Base-by-base conservation (phyloP, 495 filamentous ascomycete genomes). In the Halenospora varia region DNA sequence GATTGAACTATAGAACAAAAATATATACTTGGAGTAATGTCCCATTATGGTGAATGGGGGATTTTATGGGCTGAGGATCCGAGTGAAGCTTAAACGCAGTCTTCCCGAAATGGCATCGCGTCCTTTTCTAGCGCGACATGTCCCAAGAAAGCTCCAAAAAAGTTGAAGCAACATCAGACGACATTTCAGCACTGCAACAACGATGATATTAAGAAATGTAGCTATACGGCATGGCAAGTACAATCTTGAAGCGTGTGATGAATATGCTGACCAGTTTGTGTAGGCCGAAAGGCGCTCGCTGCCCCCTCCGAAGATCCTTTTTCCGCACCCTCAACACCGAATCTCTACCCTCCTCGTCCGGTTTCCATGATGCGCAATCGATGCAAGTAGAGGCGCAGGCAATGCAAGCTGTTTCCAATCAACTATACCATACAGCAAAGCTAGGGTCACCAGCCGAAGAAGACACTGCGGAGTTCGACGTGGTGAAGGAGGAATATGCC, bases 151-250 rank as follows among this genome's bases (percentile, higher is more conserved):
- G 48, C 39, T 25, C 56, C 60, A 48, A 64, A 64, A 64, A 60
- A 57, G 55, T 57, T 57, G 25, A 2, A 8, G 23, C 22, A 22
- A 49, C 11, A 41, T 40, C 53, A 57, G 42, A 55, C 51, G 45
- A 48, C 54, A 50, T 18, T 13, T 26, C 13, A 45, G 50, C 6
- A 18, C 26, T 18, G 24, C 19, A 19, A 25, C 53, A 49, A 62
- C 58, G 13, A 82, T 82, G 79, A 80, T 82, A 60, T 63, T 82
- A 67, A 73, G 79, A 71, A 78, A 77, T 53, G 57, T 75, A 24
- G 75, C 70, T 53, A 66, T 72, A 51, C 75, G 77, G 71, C 76
- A 77, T 59, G 75, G 78, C 75, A 69, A 63, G 68, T 48, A 0
- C 8, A 49, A 10, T 48, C 19, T 1, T 29, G 6, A 19, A 47